Conservation (phyloP, 208 protist genomes). For the Leishmania tarentolae region DNA sequence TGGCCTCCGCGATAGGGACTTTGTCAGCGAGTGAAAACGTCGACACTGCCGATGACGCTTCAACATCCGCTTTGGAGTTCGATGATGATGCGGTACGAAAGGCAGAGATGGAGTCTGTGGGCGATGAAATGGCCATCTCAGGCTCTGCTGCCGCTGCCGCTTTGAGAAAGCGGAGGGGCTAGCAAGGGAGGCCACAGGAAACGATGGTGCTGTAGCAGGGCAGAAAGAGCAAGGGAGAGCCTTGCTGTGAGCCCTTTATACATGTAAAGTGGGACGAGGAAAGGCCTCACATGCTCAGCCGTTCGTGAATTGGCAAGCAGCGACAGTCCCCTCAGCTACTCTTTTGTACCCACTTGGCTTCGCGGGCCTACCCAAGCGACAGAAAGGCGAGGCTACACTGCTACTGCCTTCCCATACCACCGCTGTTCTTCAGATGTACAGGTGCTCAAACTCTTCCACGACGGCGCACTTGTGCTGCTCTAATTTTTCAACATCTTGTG, state of each 20-base stretch:
- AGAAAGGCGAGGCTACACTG: not conserved
- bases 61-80: constrained; percentile 1
- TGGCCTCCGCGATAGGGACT: constrained; percentile 8
- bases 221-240: not conserved
- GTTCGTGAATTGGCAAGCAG: not conserved
- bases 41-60: not conserved
- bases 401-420: not conserved
- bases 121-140: constrained; percentile 21
- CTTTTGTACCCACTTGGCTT: not conserved
- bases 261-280: not conserved
- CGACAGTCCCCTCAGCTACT: not conserved
- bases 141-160: not conserved
- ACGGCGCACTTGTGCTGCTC: not conserved
- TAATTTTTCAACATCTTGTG: not conserved
- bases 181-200: not conserved
- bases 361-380: not conserved
- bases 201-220: not conserved
- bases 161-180: not conserved
- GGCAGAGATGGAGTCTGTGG: constrained; percentile 26
- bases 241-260: not conserved
- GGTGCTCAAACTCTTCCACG: not conserved
- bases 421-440: not conserved
- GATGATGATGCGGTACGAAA: constrained; percentile 18
- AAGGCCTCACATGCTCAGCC: not conserved
- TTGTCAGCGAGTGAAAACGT: not conserved